These are phyloP conservation scores for Prunus mira DNA, from an alignment of 306 rosid genomes.

Conservation along the genomic window DNA sequence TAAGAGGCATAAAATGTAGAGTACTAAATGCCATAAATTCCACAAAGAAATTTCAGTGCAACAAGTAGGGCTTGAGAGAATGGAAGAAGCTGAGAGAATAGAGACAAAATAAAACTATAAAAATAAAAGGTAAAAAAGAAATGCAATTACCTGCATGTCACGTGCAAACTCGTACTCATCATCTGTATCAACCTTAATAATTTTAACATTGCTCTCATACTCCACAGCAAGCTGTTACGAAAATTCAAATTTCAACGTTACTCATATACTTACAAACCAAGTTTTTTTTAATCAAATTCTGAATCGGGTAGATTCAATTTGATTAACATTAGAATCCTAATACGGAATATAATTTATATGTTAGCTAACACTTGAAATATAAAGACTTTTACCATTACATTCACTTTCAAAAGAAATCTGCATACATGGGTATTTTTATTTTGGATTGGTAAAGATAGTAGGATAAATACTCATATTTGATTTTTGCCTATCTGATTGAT, in stretches of 20 bases:
- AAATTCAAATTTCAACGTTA: constrained; percentile 13
- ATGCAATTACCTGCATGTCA: constrained; percentile 76
- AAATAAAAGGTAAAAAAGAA: not conserved
- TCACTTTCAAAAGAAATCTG: not conserved
- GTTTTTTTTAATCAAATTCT: too few species aligned
- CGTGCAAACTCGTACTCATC: constrained; percentile 83
- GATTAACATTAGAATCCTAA: not conserved
- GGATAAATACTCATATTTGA: not conserved
- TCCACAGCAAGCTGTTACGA: constrained; percentile 83
- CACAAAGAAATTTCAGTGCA: constrained; percentile 1
- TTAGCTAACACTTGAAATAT: not conserved
- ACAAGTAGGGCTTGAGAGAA: not conserved
- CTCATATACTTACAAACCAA: constrained; percentile 11
- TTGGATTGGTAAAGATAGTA: not conserved
- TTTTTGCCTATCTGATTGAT: not conserved
- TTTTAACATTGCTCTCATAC: constrained; percentile 53
- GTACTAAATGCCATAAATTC: not conserved
- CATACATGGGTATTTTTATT: not conserved
- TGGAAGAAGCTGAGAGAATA: not conserved
- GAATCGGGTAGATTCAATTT: not conserved
- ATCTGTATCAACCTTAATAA: constrained; percentile 90
- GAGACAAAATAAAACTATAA: not conserved
- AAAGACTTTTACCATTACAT: not conserved
- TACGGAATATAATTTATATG: not conserved
- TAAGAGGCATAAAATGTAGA: too few species aligned